Conservation (phyloP, 352 stramenopile genomes). For the Pythium folliculosum region DNA sequence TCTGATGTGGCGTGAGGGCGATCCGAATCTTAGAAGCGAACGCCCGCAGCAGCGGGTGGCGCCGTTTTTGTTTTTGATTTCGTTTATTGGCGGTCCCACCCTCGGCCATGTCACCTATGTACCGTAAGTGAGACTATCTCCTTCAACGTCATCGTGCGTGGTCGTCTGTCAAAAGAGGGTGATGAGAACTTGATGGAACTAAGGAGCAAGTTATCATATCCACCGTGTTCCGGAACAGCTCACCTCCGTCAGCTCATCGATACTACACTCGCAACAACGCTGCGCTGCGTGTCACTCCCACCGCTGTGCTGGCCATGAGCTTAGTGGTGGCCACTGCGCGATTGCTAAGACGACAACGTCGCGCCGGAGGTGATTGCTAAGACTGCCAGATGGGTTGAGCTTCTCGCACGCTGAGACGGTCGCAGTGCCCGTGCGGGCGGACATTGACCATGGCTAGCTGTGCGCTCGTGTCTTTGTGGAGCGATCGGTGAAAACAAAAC, state of each 20-base stretch:
- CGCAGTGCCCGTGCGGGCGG: too few species aligned
- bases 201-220: neutral
- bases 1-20: too few species aligned
- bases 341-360: neutral
- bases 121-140: neutral
- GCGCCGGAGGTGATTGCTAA: neutral
- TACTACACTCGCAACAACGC: neutral
- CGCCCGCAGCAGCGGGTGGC: neutral
- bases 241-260: neutral
- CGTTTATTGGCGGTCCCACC: neutral
- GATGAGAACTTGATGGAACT: too few species aligned
- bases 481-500: too few species aligned
- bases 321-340: neutral
- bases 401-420: too few species aligned
- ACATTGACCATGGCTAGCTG: too few species aligned
- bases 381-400: neutral
- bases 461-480: neutral
- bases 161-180: neutral
- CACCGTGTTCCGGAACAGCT: neutral
- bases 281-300: neutral
- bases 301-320: neutral
- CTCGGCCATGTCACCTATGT: neutral
- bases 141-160: neutral
- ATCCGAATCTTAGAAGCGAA: neutral
- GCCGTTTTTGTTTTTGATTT: neutral